Base-by-base conservation (phyloP, 2,329 filamentous ascomycete genomes). In the Fusarium nodosum region DNA sequence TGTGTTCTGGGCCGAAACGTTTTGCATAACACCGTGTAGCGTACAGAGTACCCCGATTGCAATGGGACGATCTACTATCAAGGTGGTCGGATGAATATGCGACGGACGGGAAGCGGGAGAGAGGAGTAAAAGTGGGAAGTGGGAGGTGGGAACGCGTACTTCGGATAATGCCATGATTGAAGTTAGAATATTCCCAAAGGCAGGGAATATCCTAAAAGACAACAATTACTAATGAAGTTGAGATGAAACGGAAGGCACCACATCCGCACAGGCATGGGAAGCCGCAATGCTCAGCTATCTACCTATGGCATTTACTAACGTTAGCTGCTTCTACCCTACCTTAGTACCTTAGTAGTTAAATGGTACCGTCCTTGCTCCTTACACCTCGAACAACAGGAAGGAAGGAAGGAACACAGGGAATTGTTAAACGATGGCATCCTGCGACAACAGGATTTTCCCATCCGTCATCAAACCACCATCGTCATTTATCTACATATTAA, bases 31-130 rank as follows among this genome's bases (percentile, higher is more conserved):
- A 18, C 39, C 22, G 41, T 28, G 7, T 18, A 11, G n/a, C 28
- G 22, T n/a, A 33, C 52, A 11, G 22, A 28, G 22, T n/a, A 33
- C 52, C 45, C 18, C 34, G 42, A 56, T 16, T 56, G 22, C 15
- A 64, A 48, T 44, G 33, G 30, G 55, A 48, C 38, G 59, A 64
- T 45, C 51, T 48, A 33, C 26, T 45, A 22, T 22, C 22, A 62
- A 64, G 38, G 38, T 64, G 18, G 48, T 28, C 48, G 34, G 48
- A 52, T n/a, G 48, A 52, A 52, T 52, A 41, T 52, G 33, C 15
- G 18, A 36, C 41, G 41, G 22, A 20, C 34, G 42, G 42, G 31
- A 52, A 39, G 34, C 47, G 47, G 47, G 33, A 51, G 47, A 26
- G 47, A n/a, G 47, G 33, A 51, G 47, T 38, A 41, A 41, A 52